Percentiles rank a stretch among this genome's conserved stretches.
Evolutionary conservation across 352 stramenopile genomes (phyloP).

Genomic region (Plasmopara viticola): DNA sequence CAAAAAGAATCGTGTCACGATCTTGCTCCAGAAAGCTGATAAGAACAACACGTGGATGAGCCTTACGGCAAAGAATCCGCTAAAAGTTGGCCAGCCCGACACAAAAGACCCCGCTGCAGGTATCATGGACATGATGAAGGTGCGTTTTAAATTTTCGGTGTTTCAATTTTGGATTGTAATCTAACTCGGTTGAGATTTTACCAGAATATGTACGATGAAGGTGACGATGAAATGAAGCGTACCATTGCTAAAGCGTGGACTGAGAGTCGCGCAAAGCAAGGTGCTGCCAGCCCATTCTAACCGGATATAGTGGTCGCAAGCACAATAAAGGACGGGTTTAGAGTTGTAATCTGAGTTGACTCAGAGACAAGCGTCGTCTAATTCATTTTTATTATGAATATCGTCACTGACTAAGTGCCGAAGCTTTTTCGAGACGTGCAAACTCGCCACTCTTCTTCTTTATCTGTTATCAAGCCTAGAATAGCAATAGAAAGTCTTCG

Average conservation of each 20-base stretch:
- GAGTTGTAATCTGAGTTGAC: too few species aligned
- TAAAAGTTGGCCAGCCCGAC: conserved; percentile 39
- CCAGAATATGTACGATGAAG: conserved; percentile 86
- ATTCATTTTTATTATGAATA: too few species aligned
- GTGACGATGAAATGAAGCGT: conserved; percentile 86
- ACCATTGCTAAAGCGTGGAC: conserved; percentile 86
- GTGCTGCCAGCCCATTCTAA: conserved; percentile 26
- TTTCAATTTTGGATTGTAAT: neutral
- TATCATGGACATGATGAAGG: conserved; percentile 91
- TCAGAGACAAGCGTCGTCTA: too few species aligned
- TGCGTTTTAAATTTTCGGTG: conserved; percentile 12
- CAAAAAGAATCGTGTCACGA: conserved; percentile 84
- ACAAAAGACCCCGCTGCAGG: conserved; percentile 62
- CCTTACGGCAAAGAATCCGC: conserved; percentile 76
- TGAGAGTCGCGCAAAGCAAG: conserved; percentile 73
- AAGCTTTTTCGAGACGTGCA: too few species aligned
- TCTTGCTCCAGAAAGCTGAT: conserved; percentile 69
- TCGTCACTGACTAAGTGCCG: too few species aligned
- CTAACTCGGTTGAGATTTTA: neutral
- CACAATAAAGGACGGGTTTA: too few species aligned
- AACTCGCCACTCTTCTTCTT: too few species aligned
- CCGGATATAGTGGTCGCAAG: neutral
- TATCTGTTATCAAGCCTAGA: conserved; percentile 8
- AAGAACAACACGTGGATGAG: conserved; percentile 79
- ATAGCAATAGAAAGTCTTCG: conserved; percentile 66